Percentiles rank a stretch among this genome's conserved stretches.
These are phyloP conservation scores for Paramecium caudatum DNA, from an alignment of 73 alveolate genomes.

Conservation along the genomic window DNA sequence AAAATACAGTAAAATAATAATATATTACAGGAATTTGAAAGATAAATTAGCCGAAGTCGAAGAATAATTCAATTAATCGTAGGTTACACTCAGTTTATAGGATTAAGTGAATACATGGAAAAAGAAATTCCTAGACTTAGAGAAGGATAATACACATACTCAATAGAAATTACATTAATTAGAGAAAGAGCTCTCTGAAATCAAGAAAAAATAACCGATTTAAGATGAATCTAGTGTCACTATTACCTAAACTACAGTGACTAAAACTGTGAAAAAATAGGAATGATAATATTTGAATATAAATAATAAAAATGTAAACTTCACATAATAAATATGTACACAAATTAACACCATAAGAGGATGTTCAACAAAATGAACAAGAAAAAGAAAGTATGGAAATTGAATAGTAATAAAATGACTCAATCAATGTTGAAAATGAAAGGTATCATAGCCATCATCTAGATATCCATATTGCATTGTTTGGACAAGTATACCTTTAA, in stretches of 20 bases:
- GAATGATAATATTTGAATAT: slow-evolving; percentile 35
- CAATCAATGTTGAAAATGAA: slow-evolving; percentile 16
- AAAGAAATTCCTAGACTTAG: neutral
- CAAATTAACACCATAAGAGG: neutral
- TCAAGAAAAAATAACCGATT: neutral
- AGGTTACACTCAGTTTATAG: neutral
- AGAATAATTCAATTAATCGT: neutral
- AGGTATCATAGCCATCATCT: too few species aligned
- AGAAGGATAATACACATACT: neutral
- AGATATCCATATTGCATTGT: slow-evolving; percentile 95
- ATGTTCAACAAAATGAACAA: neutral
- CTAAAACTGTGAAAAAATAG: neutral
- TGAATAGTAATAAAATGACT: neutral
- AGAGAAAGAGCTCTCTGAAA: neutral
- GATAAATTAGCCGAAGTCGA: neutral
- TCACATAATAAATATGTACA: neutral
- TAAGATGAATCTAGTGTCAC: slow-evolving; percentile 29
- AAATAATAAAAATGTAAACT: neutral
- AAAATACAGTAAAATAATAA: neutral
- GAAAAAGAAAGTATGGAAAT: slow-evolving; percentile 32
- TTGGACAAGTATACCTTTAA: slow-evolving; percentile 96
- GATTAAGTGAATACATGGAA: slow-evolving; percentile 44
- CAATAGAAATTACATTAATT: neutral
- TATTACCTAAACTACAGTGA: neutral
- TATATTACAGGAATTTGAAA: neutral